A percentile compares a stretch with the other conserved stretches of the same genome.
phyloP scores from a whole-genome alignment of 2,329 filamentous ascomycete species.

The Colletotrichum tropicale region DNA sequence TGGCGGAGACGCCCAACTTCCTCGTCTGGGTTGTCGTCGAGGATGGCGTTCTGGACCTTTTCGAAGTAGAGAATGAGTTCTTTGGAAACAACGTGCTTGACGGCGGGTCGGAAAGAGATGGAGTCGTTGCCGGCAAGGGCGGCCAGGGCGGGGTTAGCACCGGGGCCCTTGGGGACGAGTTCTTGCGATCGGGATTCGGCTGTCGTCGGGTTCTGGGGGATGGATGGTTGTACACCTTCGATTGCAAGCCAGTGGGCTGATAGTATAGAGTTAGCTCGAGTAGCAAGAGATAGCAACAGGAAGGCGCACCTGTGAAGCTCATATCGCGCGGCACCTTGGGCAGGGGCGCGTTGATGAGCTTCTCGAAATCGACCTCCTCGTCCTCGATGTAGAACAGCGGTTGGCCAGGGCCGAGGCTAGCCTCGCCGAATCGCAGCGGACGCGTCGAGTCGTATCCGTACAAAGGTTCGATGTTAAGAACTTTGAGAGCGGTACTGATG shows the following conservation, averaged over 20 bases:
- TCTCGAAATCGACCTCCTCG: conserved; percentile 98
- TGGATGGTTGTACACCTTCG: conserved; percentile 95
- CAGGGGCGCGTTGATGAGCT: conserved; percentile 93
- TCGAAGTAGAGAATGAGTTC: conserved; percentile 97
- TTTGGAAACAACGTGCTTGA: conserved; percentile 96
- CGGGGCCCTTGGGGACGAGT: conserved; percentile 86
- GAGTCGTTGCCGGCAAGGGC: conserved; percentile 85
- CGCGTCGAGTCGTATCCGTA: conserved; percentile 96
- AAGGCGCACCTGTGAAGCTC: conserved; percentile 78
- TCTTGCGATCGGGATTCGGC: conserved; percentile 85
- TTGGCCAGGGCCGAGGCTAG: conserved; percentile 90
- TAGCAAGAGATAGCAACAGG: background rate
- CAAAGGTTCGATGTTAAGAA: conserved; percentile 91
- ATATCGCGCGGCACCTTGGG: conserved; percentile 95
- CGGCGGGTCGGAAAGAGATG: conserved; percentile 82
- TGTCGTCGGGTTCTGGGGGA: conserved; percentile 92
- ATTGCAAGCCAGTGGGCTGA: conserved; percentile 96
- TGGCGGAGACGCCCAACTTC: conserved; percentile 73
- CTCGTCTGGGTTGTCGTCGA: conserved; percentile 87
- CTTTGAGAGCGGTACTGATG: conserved; percentile 81
- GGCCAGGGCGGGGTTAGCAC: conserved; percentile 83
- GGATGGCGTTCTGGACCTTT: conserved; percentile 86
- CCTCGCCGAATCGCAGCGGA: conserved; percentile 89
- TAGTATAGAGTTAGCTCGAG: conserved; percentile 17
- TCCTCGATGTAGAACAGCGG: conserved; percentile 97